Base-by-base conservation (phyloP, 176 grass and related monocot genomes). In the Triticum monococcum region DNA sequence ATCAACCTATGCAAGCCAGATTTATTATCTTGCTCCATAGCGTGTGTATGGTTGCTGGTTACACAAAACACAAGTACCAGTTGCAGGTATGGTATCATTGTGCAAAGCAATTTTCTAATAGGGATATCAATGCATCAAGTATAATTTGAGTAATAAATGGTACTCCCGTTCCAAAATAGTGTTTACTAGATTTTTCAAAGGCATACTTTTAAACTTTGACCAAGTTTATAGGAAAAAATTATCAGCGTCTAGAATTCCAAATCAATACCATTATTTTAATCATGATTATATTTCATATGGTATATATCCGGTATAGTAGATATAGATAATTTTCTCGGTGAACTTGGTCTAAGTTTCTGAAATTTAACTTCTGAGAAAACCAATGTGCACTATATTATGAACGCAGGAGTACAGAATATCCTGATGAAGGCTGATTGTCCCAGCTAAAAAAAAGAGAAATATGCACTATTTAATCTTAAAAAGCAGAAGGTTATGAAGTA, bases 41-140 rank as follows among this genome's bases (percentile, higher is more conserved):
- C 16, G 25, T 10, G 25, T 4, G 45, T 54, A 70, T 82, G 45
- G 5, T 48, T 68, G 63, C 2, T 40, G 7, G 31, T 24, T 38
- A 5, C 18, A 80, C 23, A 75, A 83, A 80, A 64, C 60, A 65
- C 36, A 43, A 43, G 16, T 65, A 65, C 35, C 1, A 80, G 24
- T 45, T 80, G 78, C 60, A 43, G 78, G 61, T 80, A 43, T 64
- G 78, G 24, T 65, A 37, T 80, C 78, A 64, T 63, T 63, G 12
- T 41, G 38, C 78, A 80, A 37, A 37, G 36, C 14, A 65, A 62
- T 80, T 46, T 22, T 63, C 57, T 38, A 65, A 64, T 3, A 56
- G 17, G 68, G 26, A 77, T 20, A 77, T 26, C 48, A 7, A 80
- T 41, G 61, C 60, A 30, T 30, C 28, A 43, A 66, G 78, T 65